Evolutionary conservation across 2,329 filamentous ascomycete species (phyloP), one percentile per base, ranked within the genome.

Genomic region (Colletotrichum sidae): DNA sequence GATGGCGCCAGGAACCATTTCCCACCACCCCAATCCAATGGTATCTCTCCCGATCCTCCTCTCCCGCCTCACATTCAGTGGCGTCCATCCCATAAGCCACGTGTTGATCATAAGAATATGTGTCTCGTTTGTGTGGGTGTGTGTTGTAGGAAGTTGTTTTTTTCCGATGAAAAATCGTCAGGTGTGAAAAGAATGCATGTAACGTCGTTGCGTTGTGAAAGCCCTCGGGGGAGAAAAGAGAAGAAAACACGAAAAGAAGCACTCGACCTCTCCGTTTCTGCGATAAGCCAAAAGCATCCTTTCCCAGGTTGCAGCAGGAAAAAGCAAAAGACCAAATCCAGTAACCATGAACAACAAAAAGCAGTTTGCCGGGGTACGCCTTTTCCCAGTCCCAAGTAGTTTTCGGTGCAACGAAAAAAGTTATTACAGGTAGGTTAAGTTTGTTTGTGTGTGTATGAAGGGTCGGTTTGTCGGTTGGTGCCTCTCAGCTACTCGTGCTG

Each of bases 371-470:
- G 37, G 47, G 37, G 25, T 47, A 47, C 58, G 58, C 62, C 62
- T 37, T 12, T 12, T n/a, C 39, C 46, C 17, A 33, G 10, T 12
- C 35, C 47, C 50, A 46, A n/a, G 38, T 41, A 10, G 10, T 53
- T 51, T 55, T 61, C 60, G 35, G 57, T 61, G 35, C 56, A 61
- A 63, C 60, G 53, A n/a, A 25, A 58, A 44, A 38, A 50, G 37
- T 64, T 62, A 62, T 65, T 65, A 65, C 62, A 65, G 45, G 52
- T 62, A 52, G 46, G 33, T 42, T 25, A 25, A 39, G 39, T 59
- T 59, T 52, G 55, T 52, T 53, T 17, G 12, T 42, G 12, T 12
- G 37, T 35, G 4, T 25, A 5, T 25, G 25, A 5, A 25, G 25
- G 25, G 25, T 25, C 25, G 25, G 46, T 59, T 59, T 59, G 51